Percentiles rank a stretch among this genome's conserved stretches.
These are phyloP conservation scores for Bruguiera parviflora DNA, from an alignment of 345 rosid species.

Conservation along the genomic window DNA sequence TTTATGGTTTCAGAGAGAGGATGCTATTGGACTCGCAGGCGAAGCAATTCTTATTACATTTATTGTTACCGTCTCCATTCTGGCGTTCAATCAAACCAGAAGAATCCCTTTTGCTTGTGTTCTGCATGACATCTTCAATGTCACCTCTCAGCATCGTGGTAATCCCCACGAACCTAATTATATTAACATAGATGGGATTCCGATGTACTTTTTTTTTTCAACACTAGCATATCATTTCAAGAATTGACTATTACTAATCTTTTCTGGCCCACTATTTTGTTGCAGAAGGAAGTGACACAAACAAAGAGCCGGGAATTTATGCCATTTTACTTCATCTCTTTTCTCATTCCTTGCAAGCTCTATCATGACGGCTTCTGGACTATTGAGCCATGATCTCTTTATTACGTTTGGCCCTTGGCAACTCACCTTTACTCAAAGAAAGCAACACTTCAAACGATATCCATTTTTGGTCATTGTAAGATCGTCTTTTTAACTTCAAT, in stretches of 20 bases:
- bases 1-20: not conserved
- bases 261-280: not conserved
- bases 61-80: slow-evolving; percentile 37
- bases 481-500: no score
- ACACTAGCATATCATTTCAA: no score
- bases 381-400: no score
- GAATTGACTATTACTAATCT: no score
- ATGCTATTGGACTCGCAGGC: not conserved
- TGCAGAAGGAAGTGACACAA: slow-evolving; percentile 36
- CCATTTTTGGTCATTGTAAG: no score
- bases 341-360: no score
- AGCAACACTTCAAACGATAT: no score
- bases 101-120: slow-evolving; percentile 50
- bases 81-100: slow-evolving; percentile 27
- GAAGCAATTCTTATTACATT: slow-evolving; percentile 15
- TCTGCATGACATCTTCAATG: slow-evolving; percentile 40
- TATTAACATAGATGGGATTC: not conserved
- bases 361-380: no score
- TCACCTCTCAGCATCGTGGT: slow-evolving; percentile 50
- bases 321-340: slow-evolving; percentile 25
- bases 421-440: no score
- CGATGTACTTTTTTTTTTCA: no score
- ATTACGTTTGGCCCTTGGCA: no score
- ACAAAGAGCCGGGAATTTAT: slow-evolving; percentile 53
- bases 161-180: slow-evolving; percentile 2